Evolutionary conservation across 176 grass and related monocot species (phyloP).

Genomic region (Oryza glaberrima): DNA sequence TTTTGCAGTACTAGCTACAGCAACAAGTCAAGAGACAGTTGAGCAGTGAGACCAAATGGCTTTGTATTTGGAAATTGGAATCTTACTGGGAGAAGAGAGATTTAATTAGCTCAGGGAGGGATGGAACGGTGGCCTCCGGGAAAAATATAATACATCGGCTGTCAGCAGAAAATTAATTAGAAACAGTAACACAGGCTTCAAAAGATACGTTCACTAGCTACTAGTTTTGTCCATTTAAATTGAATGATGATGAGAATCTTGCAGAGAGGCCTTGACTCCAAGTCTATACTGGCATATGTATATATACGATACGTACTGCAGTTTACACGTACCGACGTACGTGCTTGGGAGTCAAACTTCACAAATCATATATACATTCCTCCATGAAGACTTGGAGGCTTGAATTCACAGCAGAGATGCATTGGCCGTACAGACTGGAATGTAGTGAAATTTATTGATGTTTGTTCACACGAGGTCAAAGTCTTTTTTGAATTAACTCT

Average conservation of each 20-base stretch:
- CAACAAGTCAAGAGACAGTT: slow-evolving; percentile 23
- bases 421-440: not conserved
- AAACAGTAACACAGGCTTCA: slow-evolving; percentile 38
- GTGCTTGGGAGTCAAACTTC: not conserved
- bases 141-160: slow-evolving; percentile 5
- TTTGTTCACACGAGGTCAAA: not conserved
- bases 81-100: slow-evolving; percentile 37
- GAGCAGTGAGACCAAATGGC: slow-evolving; percentile 12
- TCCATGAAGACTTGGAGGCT: not conserved
- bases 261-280: not conserved
- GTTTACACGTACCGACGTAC: not conserved
- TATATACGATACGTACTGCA: not conserved
- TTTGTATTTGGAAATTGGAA: slow-evolving; percentile 31
- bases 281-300: not conserved
- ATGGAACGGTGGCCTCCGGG: not conserved
- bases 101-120: not conserved
- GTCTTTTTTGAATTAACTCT: not conserved
- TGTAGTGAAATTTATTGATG: not conserved
- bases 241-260: slow-evolving; percentile 29
- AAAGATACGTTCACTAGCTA: slow-evolving; percentile 37
- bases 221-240: slow-evolving; percentile 25
- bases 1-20: slow-evolving; percentile 31
- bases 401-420: not conserved
- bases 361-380: slow-evolving; percentile 20
- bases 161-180: slow-evolving; percentile 40